A percentile compares a stretch with the other conserved stretches of the same genome.
phyloP scores from a whole-genome alignment of 2,329 filamentous ascomycete genomes.

The Aspergillus sp. region DNA sequence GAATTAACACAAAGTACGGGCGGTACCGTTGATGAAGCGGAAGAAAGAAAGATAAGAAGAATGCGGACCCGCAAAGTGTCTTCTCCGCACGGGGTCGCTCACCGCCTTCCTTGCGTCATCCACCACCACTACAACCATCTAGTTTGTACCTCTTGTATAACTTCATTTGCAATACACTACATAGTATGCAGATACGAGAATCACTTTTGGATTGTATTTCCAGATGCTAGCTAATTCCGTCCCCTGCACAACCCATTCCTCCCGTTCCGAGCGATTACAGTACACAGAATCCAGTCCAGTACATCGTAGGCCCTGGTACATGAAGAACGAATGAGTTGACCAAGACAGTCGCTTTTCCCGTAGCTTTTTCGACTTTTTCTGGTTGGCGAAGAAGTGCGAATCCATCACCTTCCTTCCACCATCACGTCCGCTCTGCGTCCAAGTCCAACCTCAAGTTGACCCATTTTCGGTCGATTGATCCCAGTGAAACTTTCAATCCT shows the following conservation, averaged over 20 bases:
- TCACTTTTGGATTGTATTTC: conserved; percentile 15
- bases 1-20: too few species aligned
- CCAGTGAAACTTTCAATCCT: conserved; percentile 12
- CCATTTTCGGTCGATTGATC: conserved; percentile 1
- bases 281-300: conserved; percentile 26
- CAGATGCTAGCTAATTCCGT: conserved; percentile 6
- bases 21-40: neutral
- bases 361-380: conserved; percentile 15
- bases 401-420: neutral
- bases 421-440: conserved; percentile 8
- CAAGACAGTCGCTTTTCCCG: conserved; percentile 15
- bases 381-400: conserved; percentile 5
- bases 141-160: too few species aligned
- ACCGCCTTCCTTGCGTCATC: conserved; percentile 2
- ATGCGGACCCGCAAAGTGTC: neutral
- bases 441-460: neutral
- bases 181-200: too few species aligned
- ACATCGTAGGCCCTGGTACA: conserved; percentile 10
- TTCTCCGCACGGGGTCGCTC: conserved; percentile 5
- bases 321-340: conserved; percentile 12
- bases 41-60: neutral
- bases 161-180: too few species aligned
- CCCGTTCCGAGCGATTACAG: conserved; percentile 25
- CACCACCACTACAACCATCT: too few species aligned
- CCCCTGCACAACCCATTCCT: conserved; percentile 11